Evolutionary conservation across 139 green algal species (phyloP), one percentile per base, ranked within the genome.

Genomic region (Mesotaenium endlicherianum): DNA sequence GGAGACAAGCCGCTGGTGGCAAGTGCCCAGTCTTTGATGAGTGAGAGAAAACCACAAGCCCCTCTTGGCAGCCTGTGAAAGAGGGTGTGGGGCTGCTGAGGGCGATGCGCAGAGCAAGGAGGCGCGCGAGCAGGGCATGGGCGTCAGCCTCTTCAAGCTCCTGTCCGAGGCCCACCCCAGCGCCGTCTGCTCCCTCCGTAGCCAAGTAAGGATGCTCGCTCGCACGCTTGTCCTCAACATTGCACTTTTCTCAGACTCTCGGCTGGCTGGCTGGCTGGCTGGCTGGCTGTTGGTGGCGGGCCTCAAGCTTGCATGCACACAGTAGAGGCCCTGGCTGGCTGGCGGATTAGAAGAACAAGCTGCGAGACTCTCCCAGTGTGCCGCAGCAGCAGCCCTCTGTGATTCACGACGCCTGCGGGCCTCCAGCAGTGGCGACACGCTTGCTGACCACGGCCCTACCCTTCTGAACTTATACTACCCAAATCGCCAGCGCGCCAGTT

Each of bases 81-180:
- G 60, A 64, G 53, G 20, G 53, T 34, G 53, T 20, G 26, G 53
- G 53, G 26, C 53, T n/a, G n/a, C n/a, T n/a, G n/a, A n/a, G 26
- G 53, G 53, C 26, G 20, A 60, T 53, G 67, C 14, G 58, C 81
- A 85, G 75, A 84, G 75, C 26, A 26, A 70, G 31, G 47, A 79
- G 36, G 96, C 96, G 1, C 64, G 81, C 41, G 84, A 87, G 30
- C 82, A 83, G 1, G 95, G 95, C 0, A 77, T 98, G 58, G 91
- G 83, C 0, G 86, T 88, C 34, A 94, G 86, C 64, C 91, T 99
- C 36, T 98, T 99, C 88, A 69, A 86, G 30, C 81, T 80, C 6
- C 89, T 99, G 67, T 92, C 82, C 3, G 90, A 95, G 36, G 92
- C 93, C 6, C 93, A 98, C 68, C 94, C 96, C 2, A 77, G 94